Evolutionary conservation across 352 stramenopile species (phyloP).

Genomic region (Phytophthora cryptogea): DNA sequence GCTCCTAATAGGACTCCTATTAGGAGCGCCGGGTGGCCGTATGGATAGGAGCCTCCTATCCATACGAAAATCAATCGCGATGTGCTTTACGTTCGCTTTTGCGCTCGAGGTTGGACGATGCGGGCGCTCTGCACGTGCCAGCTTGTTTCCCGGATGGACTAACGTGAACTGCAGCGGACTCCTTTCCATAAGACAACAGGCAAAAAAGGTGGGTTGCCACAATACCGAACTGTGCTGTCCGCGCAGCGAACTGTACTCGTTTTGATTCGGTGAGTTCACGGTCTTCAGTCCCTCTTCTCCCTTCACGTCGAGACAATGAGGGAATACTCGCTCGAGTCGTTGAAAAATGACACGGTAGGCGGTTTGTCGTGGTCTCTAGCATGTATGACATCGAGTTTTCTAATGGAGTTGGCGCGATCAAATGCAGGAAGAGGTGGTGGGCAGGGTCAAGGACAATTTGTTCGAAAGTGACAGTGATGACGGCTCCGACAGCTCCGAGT

Average conservation of each 20-base stretch:
- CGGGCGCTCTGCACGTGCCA: slow-evolving; percentile 20
- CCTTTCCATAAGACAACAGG: slow-evolving; percentile 24
- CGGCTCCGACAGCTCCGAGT: neutral
- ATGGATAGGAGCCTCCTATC: too few species aligned
- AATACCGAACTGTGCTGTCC: slow-evolving; percentile 6
- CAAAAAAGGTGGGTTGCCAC: neutral
- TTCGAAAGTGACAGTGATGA: slow-evolving; percentile 11
- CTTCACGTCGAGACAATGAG: slow-evolving; percentile 24
- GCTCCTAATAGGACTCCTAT: too few species aligned
- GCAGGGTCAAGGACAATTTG: slow-evolving; percentile 17
- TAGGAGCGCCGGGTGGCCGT: too few species aligned
- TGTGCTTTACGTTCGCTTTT: slow-evolving; percentile 29
- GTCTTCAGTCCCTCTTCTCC: slow-evolving; percentile 35
- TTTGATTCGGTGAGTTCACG: slow-evolving; percentile 24
- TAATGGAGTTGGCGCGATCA: slow-evolving; percentile 6
- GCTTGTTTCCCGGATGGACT: slow-evolving; percentile 30
- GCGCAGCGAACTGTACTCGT: neutral
- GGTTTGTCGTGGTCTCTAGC: neutral
- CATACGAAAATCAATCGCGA: slow-evolving; percentile 20
- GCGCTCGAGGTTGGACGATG: slow-evolving; percentile 24
- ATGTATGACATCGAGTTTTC: neutral
- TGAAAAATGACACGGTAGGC: slow-evolving; percentile 33
- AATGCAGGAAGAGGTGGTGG: slow-evolving; percentile 15
- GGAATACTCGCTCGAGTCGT: slow-evolving; percentile 32
- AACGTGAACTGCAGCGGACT: slow-evolving; percentile 21